phyloP scores from a whole-genome alignment of 768 basidiomycete genomes.

The Tubosaeta sp. region DNA sequence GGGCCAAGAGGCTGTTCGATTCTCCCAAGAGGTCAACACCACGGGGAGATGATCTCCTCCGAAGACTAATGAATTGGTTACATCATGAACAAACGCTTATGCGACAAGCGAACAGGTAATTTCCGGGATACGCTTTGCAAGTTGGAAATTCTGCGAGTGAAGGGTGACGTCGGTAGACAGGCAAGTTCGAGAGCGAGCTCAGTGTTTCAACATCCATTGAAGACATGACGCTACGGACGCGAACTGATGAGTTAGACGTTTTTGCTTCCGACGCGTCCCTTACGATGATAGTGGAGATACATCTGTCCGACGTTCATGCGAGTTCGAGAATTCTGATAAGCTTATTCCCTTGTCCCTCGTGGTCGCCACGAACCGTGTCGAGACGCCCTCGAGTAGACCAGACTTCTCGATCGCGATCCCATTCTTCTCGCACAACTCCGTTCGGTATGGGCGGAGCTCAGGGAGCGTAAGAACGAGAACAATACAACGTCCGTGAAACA shows the following conservation, averaged over 20 bases:
- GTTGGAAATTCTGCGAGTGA: not conserved
- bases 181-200: not conserved
- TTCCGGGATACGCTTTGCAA: not conserved
- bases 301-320: not conserved
- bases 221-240: not conserved
- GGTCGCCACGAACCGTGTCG: constrained; percentile 10
- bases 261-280: not conserved
- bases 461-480: constrained; percentile 8
- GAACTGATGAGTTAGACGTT: not conserved
- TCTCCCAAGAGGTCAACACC: not conserved
- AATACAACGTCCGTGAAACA: not conserved
- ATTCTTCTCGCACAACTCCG: constrained; percentile 2
- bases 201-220: not conserved
- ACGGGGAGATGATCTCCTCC: not conserved
- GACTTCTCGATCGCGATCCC: constrained; percentile 13
- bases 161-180: not conserved
- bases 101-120: not conserved
- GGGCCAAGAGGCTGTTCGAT: not conserved
- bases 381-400: constrained; percentile 11
- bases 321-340: constrained; percentile 6
- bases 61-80: not conserved
- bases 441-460: constrained; percentile 15
- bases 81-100: not conserved
- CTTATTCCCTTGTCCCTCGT: constrained; percentile 13
- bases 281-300: constrained; percentile 11